Evolutionary conservation across 805 yeast species (phyloP).

Genomic region (Torulaspora delbrueckii): DNA sequence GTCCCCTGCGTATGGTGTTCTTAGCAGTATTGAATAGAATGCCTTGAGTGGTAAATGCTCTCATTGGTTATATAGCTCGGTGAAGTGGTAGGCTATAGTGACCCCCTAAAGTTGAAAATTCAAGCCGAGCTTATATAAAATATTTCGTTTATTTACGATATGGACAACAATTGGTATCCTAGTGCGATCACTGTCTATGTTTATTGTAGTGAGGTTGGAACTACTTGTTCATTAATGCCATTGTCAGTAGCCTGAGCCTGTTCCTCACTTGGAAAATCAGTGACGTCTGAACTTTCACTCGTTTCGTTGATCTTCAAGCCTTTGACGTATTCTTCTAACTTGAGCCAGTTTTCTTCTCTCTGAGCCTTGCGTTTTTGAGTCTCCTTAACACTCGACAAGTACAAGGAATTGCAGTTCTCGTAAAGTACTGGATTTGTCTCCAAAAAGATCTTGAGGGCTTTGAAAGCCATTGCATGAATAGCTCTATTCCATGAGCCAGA

Average conservation of each 20-base stretch:
- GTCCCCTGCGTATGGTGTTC: conserved; percentile 1
- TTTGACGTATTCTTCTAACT: conserved; percentile 57
- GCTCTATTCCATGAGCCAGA: conserved; percentile 88
- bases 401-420: conserved; percentile 86
- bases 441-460: conserved; percentile 85
- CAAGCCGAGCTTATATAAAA: not conserved
- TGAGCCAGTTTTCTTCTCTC: conserved; percentile 65
- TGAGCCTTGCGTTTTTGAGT: conserved; percentile 59
- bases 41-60: conserved; percentile 8
- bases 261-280: not conserved
- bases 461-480: conserved; percentile 83
- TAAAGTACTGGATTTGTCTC: conserved; percentile 87
- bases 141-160: not conserved
- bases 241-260: not conserved
- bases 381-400: conserved; percentile 73
- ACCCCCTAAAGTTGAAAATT: conserved; percentile 1
- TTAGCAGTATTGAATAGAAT: conserved; percentile 7
- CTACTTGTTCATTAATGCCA: not conserved
- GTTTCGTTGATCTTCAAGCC: conserved; percentile 21
- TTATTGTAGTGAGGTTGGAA: conserved; percentile 1
- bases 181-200: not conserved
- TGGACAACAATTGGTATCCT: not conserved
- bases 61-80: conserved; percentile 3
- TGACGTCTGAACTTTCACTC: not conserved
- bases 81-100: not conserved